Evolutionary conservation across 2,329 filamentous ascomycete genomes (phyloP).

Genomic region (Colletotrichum shisoi): DNA sequence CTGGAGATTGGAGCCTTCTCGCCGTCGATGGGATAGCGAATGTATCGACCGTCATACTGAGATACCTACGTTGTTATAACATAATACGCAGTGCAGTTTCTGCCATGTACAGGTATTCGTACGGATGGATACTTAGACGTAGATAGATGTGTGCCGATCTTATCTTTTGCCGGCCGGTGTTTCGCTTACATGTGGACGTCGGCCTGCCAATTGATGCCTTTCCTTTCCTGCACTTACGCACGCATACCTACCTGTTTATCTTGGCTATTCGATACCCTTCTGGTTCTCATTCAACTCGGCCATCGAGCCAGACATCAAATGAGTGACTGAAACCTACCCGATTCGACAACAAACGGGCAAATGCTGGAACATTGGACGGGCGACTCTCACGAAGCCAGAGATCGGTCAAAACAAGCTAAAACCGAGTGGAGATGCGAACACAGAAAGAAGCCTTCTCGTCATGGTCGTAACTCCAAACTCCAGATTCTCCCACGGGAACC

Average conservation of each 20-base stretch:
- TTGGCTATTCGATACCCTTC: too few species aligned
- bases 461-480: background rate
- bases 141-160: conserved; percentile 15
- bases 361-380: conserved; percentile 13
- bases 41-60: background rate
- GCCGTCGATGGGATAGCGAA: too few species aligned
- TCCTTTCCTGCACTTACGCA: background rate
- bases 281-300: background rate
- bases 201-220: background rate
- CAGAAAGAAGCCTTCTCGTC: conserved; percentile 31
- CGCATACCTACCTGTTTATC: too few species aligned
- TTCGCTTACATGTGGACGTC: background rate
- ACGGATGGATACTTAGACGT: too few species aligned
- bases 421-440: conserved; percentile 21
- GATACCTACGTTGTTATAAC: conserved; percentile 9
- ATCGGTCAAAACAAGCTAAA: conserved; percentile 39
- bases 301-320: conserved; percentile 2
- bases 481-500: conserved; percentile 4
- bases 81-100: too few species aligned
- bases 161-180: conserved; percentile 21
- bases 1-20: too few species aligned
- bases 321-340: conserved; percentile 12
- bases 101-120: too few species aligned
- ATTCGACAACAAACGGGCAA: conserved; percentile 1
- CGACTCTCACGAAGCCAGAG: conserved; percentile 28